These are phyloP conservation scores for Pouteria glomerata DNA, from an alignment of 148 eudicot genomes.

Conservation along the genomic window DNA sequence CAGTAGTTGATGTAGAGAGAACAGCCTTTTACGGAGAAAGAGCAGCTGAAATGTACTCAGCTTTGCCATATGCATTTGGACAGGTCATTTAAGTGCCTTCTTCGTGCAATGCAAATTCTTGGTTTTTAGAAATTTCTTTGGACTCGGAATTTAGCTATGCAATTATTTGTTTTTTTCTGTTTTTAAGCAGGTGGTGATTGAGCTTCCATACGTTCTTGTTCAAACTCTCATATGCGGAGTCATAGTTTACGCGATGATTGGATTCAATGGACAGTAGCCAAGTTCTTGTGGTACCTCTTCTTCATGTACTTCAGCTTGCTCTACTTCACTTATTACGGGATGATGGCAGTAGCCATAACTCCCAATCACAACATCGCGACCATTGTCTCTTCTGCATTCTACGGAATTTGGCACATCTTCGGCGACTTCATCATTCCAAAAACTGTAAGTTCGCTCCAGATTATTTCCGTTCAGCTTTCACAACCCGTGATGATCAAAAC, in stretches of 20 bases:
- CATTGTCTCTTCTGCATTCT: conserved; percentile 55
- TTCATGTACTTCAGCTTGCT: conserved; percentile 65
- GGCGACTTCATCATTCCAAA: conserved; percentile 31
- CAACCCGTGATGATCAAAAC: not conserved
- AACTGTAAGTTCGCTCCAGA: conserved; percentile 23
- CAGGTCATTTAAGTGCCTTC: conserved; percentile 31
- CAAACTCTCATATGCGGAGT: conserved; percentile 47
- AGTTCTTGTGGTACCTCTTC: conserved; percentile 55
- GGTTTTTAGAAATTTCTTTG: not conserved
- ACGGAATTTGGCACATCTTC: conserved; percentile 39
- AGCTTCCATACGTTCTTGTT: conserved; percentile 50
- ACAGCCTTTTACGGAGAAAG: conserved; percentile 65
- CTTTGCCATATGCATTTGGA: conserved; percentile 61
- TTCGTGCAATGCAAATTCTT: no score
- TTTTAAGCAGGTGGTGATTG: conserved; percentile 60
- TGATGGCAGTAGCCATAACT: conserved; percentile 67
- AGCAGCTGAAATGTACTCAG: conserved; percentile 75
- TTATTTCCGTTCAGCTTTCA: not conserved
- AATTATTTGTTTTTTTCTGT: not conserved
- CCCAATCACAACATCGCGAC: conserved; percentile 56
- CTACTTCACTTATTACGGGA: conserved; percentile 62
- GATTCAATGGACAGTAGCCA: conserved; percentile 51
- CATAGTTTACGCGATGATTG: conserved; percentile 58
- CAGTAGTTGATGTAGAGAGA: conserved; percentile 56
- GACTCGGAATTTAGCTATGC: not conserved